These are phyloP conservation scores for Ophiocordyceps robertsii DNA, from an alignment of 2,329 filamentous ascomycete species.

Conservation along the genomic window DNA sequence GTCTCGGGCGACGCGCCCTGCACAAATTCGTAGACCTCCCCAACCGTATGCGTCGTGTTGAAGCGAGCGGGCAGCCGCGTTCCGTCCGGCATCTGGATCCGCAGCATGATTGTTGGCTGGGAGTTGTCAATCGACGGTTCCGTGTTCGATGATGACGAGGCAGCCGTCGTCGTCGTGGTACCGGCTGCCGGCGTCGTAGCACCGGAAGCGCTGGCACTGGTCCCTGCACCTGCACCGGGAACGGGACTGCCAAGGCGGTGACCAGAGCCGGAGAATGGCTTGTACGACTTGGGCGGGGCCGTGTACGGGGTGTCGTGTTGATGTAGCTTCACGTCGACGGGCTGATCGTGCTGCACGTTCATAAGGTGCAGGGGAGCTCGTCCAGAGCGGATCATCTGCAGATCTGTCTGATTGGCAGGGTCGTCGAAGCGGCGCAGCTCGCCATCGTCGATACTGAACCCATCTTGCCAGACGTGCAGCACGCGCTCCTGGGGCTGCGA, in stretches of 20 bases:
- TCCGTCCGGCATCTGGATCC: conserved; percentile 68
- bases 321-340: conserved; percentile 66
- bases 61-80: conserved; percentile 67
- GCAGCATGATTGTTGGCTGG: conserved; percentile 54
- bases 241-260: conserved; percentile 66
- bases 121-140: conserved; percentile 42
- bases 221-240: conserved; percentile 35
- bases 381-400: conserved; percentile 64
- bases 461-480: conserved; percentile 71
- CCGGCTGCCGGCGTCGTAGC: conserved; percentile 16
- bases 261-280: conserved; percentile 59
- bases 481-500: conserved; percentile 47
- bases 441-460: conserved; percentile 76
- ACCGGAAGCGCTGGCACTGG: conserved; percentile 10
- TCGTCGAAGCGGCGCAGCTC: conserved; percentile 68
- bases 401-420: conserved; percentile 55
- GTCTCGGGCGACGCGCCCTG: conserved; percentile 46
- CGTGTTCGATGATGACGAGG: conserved; percentile 20
- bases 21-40: conserved; percentile 66
- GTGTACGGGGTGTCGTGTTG: conserved; percentile 62
- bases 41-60: conserved; percentile 66
- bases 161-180: conserved; percentile 12
- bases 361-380: conserved; percentile 67
- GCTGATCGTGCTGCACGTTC: conserved; percentile 61
- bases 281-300: conserved; percentile 60